These are phyloP conservation scores for Stagonosporopsis chrysanthemi DNA, from an alignment of 2,329 filamentous ascomycete species.

Conservation along the genomic window DNA sequence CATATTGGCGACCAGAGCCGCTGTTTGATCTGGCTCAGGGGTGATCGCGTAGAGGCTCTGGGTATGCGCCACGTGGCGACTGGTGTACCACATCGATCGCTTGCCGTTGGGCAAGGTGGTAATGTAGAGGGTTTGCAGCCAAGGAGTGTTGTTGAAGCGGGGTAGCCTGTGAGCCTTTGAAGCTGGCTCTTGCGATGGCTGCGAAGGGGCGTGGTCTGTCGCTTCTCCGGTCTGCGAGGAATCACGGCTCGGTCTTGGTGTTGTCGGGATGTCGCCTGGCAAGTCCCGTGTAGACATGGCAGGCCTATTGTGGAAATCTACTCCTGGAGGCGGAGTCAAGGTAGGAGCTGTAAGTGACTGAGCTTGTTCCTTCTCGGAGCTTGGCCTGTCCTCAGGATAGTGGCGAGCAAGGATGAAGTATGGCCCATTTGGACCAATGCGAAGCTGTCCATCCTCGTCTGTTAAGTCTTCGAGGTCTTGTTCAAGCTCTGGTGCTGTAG, in stretches of 20 bases:
- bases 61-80: conserved; percentile 17
- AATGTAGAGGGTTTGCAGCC: conserved; percentile 7
- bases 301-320: background rate
- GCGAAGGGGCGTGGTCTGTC: background rate
- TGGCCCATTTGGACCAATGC: conserved; percentile 1
- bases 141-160: conserved; percentile 28
- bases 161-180: conserved; percentile 1
- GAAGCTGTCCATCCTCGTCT: conserved; percentile 12
- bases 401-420: conserved; percentile 5
- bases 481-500: background rate
- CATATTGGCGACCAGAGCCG: conserved; percentile 18
- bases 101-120: background rate
- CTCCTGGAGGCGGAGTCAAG: background rate
- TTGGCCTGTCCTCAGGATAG: background rate
- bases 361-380: background rate
- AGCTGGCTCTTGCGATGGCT: background rate
- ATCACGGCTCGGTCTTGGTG: background rate
- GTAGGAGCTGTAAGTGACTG: background rate
- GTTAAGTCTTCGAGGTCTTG: conserved; percentile 6
- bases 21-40: conserved; percentile 13
- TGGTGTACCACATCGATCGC: conserved; percentile 1
- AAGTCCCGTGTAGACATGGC: background rate
- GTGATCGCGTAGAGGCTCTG: conserved; percentile 17
- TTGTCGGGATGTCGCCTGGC: background rate
- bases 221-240: background rate